Base-by-base conservation (phyloP, 2,329 filamentous ascomycete species). In the Colletotrichum lini region DNA sequence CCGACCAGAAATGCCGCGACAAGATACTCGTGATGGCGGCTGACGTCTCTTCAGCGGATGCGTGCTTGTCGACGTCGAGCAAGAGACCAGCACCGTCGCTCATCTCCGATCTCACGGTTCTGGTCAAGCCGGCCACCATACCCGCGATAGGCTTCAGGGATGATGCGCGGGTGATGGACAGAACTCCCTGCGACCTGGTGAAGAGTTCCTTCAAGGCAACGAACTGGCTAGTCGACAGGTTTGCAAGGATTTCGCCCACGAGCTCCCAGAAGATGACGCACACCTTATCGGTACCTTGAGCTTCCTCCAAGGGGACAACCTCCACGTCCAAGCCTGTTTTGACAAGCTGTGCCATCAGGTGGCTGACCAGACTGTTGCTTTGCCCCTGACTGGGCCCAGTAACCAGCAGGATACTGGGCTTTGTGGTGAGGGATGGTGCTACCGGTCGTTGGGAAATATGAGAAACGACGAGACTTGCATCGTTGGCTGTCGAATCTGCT, bases 211-310 rank as follows among this genome's bases (percentile, higher is more conserved):
- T 54, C 50, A 54, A 35, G 23, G 50, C 50, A 4, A 16, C 4
- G 26, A 54, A 54, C 50, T 54, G 50, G 13, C 8, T 16, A 16
- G 10, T 16, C 50, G 50, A 54, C 26, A 54, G 30, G 50, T 38
- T 7, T 54, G 50, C 50, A 4, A 54, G 50, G 50, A 54, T 35
- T 4, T 54, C 50, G 7, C 50, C 50, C 21, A 54, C 50, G 26
- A 54, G 50, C 50, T 54, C 50, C 50, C 50, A 54, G 15, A 54
- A 54, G 10, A 54, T 23, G 23, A 54, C 26, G 50, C 50, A 54
- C 50, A 54, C 50, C 50, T 54, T 54, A 7, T 16, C 50, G 50
- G 26, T 54, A 26, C 9, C 18, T 12, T 54, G 23, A 35, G 50
- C 50, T 35, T 54, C 50, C 26, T 54, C 50, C 6, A 54, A 35